These are phyloP conservation scores for Achaetomiella virescens DNA, from an alignment of 495 filamentous ascomycete species.

Conservation along the genomic window DNA sequence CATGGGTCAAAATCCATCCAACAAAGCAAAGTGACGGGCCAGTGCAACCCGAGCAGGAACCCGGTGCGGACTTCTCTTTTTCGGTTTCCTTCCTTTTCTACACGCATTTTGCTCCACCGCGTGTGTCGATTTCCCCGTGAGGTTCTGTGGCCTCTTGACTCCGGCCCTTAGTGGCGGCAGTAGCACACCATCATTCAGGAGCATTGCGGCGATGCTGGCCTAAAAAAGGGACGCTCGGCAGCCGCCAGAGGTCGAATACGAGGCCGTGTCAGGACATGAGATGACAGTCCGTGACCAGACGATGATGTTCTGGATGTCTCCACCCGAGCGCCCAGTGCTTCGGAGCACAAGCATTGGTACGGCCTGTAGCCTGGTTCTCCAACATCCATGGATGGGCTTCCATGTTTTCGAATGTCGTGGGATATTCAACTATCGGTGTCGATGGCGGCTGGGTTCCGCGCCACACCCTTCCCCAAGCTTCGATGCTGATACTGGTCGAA, in stretches of 20 bases:
- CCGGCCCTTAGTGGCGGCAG: not conserved
- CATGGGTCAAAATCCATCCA: no score
- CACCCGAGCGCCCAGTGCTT: not conserved
- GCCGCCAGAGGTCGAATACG: conserved; percentile 19
- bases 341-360: no score
- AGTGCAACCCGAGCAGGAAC: no score
- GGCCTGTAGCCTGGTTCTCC: no score
- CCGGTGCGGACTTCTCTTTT: not conserved
- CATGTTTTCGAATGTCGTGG: no score
- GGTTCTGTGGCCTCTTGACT: not conserved
- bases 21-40: no score
- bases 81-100: not conserved
- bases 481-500: not conserved
- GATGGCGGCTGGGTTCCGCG: no score
- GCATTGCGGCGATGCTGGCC: conserved; percentile 17
- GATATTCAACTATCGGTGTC: not conserved
- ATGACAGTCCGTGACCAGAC: conserved; percentile 7
- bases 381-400: no score
- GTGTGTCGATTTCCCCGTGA: no score
- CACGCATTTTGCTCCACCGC: no score
- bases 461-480: no score
- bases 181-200: not conserved
- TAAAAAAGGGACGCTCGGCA: conserved; percentile 13
- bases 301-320: not conserved
- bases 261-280: conserved; percentile 12